A percentile compares a stretch with the other conserved stretches of the same genome.
Conservation (phyloP, 192 early-diverging fungal genomes). For the Coemansia sp. region DNA sequence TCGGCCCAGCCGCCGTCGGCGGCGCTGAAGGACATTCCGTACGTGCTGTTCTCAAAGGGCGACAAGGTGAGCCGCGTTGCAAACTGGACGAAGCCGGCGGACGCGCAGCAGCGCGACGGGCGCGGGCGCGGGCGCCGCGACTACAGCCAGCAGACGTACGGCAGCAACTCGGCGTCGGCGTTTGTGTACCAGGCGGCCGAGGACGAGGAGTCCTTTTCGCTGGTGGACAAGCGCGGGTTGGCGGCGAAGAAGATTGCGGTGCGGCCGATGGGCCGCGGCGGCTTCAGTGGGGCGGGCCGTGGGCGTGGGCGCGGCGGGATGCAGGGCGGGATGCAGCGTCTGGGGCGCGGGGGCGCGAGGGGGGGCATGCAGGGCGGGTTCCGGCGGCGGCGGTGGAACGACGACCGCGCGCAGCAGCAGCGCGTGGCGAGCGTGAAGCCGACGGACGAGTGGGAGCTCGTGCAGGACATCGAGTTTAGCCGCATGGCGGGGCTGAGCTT, state of each 20-base stretch:
- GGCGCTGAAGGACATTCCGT: slow-evolving; percentile 80
- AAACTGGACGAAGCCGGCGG: slow-evolving; percentile 83
- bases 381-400: slow-evolving; percentile 46
- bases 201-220: slow-evolving; percentile 95
- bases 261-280: slow-evolving; percentile 22
- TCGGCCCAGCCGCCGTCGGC: slow-evolving; percentile 57
- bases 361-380: slow-evolving; percentile 28
- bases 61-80: slow-evolving; percentile 95
- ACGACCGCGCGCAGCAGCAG: slow-evolving; percentile 66
- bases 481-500: slow-evolving; percentile 83
- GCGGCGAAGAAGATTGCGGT: slow-evolving; percentile 25
- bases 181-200: slow-evolving; percentile 88
- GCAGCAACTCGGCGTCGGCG: slow-evolving; percentile 74
- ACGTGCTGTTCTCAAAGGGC: slow-evolving; percentile 90
- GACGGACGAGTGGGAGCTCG: slow-evolving; percentile 83
- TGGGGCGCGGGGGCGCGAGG: slow-evolving; percentile 50
- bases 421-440: slow-evolving; percentile 86
- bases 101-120: slow-evolving; percentile 57
- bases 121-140: slow-evolving; percentile 50
- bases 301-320: slow-evolving; percentile 25
- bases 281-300: slow-evolving; percentile 42
- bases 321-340: slow-evolving; percentile 19
- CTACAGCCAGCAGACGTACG: slow-evolving; percentile 72
- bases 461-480: slow-evolving; percentile 94
- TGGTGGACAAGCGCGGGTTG: slow-evolving; percentile 57